phyloP scores from a whole-genome alignment of 345 rosid genomes.

The Atalantia buxifolia region DNA sequence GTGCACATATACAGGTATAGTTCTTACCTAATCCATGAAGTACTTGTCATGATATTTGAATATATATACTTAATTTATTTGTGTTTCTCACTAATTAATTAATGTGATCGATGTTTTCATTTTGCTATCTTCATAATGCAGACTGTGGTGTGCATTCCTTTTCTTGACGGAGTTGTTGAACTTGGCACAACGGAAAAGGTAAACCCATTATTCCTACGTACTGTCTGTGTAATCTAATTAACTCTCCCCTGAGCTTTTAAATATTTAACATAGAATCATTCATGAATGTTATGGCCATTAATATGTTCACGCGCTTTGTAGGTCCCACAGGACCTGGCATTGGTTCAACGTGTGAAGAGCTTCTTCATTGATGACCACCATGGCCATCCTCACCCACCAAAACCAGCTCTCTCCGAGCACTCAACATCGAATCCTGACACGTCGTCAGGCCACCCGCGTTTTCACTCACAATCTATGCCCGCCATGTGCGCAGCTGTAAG shows the following conservation, averaged over 20 bases:
- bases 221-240: too few species aligned
- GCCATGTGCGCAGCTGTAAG: constrained; percentile 21
- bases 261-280: too few species aligned
- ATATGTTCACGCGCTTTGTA: constrained; percentile 8
- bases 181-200: constrained; percentile 81
- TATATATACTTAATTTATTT: background rate
- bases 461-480: constrained; percentile 35
- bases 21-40: background rate
- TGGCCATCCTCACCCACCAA: constrained; percentile 39
- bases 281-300: too few species aligned
- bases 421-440: constrained; percentile 66
- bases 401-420: constrained; percentile 76
- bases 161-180: constrained; percentile 87
- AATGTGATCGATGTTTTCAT: too few species aligned
- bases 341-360: constrained; percentile 52
- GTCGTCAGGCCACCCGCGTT: constrained; percentile 46
- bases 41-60: background rate
- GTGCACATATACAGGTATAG: constrained; percentile 66
- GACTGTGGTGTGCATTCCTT: constrained; percentile 93
- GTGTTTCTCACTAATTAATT: background rate
- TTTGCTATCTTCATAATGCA: constrained; percentile 23
- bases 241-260: too few species aligned
- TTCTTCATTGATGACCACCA: constrained; percentile 53
- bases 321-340: constrained; percentile 59
- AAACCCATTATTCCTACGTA: background rate